A percentile compares a stretch with the other conserved stretches of the same genome.
Evolutionary conservation across 768 basidiomycete genomes (phyloP).

Genomic region (Lentinus brumalis): DNA sequence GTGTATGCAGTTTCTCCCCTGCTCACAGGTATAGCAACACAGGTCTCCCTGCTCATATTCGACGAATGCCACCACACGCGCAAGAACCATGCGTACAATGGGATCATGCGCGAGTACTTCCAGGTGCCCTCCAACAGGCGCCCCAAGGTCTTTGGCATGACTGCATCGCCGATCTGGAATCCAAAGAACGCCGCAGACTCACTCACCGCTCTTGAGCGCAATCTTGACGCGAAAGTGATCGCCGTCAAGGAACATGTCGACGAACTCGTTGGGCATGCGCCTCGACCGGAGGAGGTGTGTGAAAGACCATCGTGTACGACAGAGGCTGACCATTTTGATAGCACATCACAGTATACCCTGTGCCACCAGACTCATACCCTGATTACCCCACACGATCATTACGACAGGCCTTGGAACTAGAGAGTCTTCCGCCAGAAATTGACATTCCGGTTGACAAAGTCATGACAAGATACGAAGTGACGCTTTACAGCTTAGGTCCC

Average conservation of each 20-base stretch:
- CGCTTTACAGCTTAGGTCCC: slow-evolving; percentile 65
- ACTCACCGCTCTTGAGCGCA: slow-evolving; percentile 63
- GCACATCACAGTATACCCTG: slow-evolving; percentile 59
- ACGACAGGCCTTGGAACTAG: slow-evolving; percentile 52
- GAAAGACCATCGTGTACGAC: background rate
- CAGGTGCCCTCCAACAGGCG: slow-evolving; percentile 42
- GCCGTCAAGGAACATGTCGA: slow-evolving; percentile 70
- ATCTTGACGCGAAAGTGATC: slow-evolving; percentile 72
- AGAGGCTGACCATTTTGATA: slow-evolving; percentile 28
- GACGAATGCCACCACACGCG: slow-evolving; percentile 61
- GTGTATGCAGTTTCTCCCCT: background rate
- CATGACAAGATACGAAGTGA: slow-evolving; percentile 61
- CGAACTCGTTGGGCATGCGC: slow-evolving; percentile 64
- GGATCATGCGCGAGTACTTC: slow-evolving; percentile 61
- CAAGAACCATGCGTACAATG: slow-evolving; percentile 59
- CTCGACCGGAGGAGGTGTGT: slow-evolving; percentile 66
- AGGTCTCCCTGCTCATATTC: slow-evolving; percentile 60
- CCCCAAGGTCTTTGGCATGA: slow-evolving; percentile 94
- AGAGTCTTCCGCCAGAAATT: slow-evolving; percentile 34
- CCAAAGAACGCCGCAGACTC: slow-evolving; percentile 67
- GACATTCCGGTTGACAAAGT: slow-evolving; percentile 61
- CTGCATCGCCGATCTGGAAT: slow-evolving; percentile 88
- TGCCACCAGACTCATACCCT: slow-evolving; percentile 50
- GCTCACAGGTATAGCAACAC: background rate
- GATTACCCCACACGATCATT: slow-evolving; percentile 58